Conservation (phyloP, 768 basidiomycete genomes). For the Pholiota conissans region DNA sequence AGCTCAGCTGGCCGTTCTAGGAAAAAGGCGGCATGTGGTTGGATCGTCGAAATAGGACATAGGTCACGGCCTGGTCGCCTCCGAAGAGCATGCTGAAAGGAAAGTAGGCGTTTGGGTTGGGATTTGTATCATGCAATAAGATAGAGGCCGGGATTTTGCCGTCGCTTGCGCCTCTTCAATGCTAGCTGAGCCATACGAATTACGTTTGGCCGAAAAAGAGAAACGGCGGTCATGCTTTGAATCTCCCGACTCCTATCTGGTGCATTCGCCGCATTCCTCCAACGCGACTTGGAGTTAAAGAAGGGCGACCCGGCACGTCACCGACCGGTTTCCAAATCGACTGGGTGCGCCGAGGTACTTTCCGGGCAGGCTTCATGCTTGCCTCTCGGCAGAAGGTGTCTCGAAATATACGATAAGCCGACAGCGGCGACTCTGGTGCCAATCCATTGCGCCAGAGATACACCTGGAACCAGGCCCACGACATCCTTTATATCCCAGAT, state of each 20-base stretch:
- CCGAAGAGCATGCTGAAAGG: not conserved
- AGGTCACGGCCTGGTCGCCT: not conserved
- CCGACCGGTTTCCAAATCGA: conserved; percentile 18
- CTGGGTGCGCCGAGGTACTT: conserved; percentile 12
- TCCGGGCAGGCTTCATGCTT: conserved; percentile 13
- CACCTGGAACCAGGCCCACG: conserved; percentile 70
- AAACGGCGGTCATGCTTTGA: not conserved
- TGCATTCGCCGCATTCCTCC: not conserved
- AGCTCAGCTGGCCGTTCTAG: conserved; percentile 11
- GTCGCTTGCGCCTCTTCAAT: conserved; percentile 3
- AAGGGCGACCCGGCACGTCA: conserved; percentile 4
- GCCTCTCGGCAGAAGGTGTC: conserved; percentile 29
- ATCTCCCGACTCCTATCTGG: not conserved
- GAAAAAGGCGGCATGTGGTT: conserved; percentile 6
- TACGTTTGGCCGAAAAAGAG: not conserved
- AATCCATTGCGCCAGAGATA: conserved; percentile 68
- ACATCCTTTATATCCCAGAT: conserved; percentile 82
- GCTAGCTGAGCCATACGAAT: not conserved
- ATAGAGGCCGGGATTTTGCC: not conserved
- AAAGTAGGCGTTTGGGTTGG: not conserved
- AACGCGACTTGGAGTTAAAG: not conserved
- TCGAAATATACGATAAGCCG: conserved; percentile 47
- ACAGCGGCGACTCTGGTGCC: conserved; percentile 60
- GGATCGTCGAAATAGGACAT: not conserved
- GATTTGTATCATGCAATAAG: not conserved